Base-by-base conservation (phyloP, 2,329 filamentous ascomycete genomes). In the Colletotrichum tanaceti region DNA sequence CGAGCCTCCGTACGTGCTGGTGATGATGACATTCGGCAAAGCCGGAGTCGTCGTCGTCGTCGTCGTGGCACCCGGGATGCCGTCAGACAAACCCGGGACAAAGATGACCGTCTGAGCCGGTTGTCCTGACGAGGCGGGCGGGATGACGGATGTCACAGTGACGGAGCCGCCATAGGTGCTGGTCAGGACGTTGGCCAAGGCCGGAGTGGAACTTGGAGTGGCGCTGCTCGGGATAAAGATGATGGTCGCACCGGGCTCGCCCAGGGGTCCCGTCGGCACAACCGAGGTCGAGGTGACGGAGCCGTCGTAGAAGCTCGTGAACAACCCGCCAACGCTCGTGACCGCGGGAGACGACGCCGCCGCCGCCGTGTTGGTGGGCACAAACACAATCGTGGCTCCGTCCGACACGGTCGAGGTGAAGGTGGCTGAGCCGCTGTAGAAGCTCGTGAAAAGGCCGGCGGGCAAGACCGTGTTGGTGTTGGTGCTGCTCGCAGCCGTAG, bases 161-260 rank as follows among this genome's bases (percentile, higher is more conserved):
- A 68, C 43, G 11, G 65, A 65, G 6, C 65, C 65, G 14, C 16
- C 59, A 18, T 67, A 67, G 0, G 64, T 67, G 44, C 64, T 63
- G n/a, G 64, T 67, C 10, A 58, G 9, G 3, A 58, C 38, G 4
- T 63, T 57, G 14, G 46, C 44, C 24, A 57, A 7, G 20, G 44
- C 59, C 28, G 59, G 44, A 14, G 28, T 18, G 4, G 14, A 28
- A n/a, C n/a, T 24, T 2, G 24, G 24, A 39, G 64, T 57, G 11
- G 60, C 3, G 14, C 43, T 55, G 14, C 43, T 55, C 18, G 63
- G 63, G 2, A 66, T 1, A 3, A 43, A 43, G 2, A 66, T 43
- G 11, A 66, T 28, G 4, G 63, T 66, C 5, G 50, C 50, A 18
- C 59, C 58, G 3, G 63, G 58, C 32, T 35, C 50, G 14, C 63